A percentile compares a stretch with the other conserved stretches of the same genome.
These are phyloP conservation scores for Neckera pumila DNA, from an alignment of 225 moss, liverwort and hornwort species.

Conservation along the genomic window DNA sequence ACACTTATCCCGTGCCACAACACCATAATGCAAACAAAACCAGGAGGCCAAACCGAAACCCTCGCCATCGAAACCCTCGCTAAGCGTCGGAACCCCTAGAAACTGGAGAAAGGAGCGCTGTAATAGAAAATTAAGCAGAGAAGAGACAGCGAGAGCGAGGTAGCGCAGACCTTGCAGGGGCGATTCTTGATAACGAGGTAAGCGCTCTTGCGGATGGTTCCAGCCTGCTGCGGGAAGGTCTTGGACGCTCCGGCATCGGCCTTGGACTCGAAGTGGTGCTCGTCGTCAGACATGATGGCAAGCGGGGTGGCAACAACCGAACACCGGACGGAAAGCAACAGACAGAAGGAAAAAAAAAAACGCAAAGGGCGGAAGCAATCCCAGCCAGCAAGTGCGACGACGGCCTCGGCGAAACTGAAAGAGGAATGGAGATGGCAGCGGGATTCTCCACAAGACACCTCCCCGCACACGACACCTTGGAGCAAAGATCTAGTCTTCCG, in stretches of 20 bases:
- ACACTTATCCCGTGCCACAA: background rate
- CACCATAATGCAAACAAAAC: background rate
- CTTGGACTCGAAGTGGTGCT: constrained; percentile 66
- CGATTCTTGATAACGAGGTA: constrained; percentile 51
- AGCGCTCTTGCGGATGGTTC: constrained; percentile 56
- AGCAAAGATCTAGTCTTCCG: background rate
- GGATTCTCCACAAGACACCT: constrained; percentile 13
- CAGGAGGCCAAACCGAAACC: background rate
- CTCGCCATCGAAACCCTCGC: background rate
- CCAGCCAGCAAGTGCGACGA: background rate
- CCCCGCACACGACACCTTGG: background rate
- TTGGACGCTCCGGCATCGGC: constrained; percentile 69
- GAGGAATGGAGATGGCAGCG: background rate
- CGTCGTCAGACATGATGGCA: constrained; percentile 58
- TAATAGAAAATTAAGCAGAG: background rate
- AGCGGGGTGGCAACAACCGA: background rate
- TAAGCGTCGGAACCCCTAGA: background rate
- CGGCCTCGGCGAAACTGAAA: background rate
- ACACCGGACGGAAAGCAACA: background rate
- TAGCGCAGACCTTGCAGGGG: constrained; percentile 38
- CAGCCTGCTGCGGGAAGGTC: constrained; percentile 67
- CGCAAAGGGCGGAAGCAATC: background rate
- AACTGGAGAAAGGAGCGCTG: background rate
- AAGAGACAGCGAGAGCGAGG: no score
- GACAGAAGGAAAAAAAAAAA: background rate